Base-by-base conservation (phyloP, 225 moss, liverwort and hornwort genomes). In the Ulota crispa region DNA sequence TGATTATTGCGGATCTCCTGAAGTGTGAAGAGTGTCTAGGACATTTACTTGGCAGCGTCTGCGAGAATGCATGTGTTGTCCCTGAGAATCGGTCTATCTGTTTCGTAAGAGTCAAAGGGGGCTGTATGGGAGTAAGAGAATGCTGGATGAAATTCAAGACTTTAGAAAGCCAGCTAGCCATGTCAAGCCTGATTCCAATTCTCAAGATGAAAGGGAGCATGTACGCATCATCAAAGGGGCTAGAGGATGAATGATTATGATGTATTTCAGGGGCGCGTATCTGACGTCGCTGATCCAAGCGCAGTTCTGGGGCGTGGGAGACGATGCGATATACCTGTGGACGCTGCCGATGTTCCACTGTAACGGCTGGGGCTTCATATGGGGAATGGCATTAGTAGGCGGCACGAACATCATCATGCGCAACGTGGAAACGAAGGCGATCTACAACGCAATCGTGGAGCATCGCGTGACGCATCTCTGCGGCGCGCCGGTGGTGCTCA, bases 291-390 rank as follows among this genome's bases (percentile, higher is more conserved):
- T 94, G 32, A 89, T 89, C 66, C 72, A 85, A 64, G 85, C 88
- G 64, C 83, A 93, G 54, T 90, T 89, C 75, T 96, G 92, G 88
- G 87, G 85, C 27, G 86, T 94, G 87, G 77, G 65, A 42, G 78
- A 88, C 19, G 86, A 87, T 9, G 62, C 90, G 12, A 89, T 96
- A 6, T 93, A 86, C 82, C 64, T 96, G 7, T 96, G 95, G 95
- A 91, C 92, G 12, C 62, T 93, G 7, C 95, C 95, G 13, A 95
- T 95, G 95, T 95, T 92, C 63, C 95, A 95, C 82, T 90, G 89
- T 74, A 95, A 93, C 68, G 93, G 95, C 68, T 93, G 93, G 93
- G 88, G 91, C 72, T 95, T 93, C 70, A 81, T 91, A 9, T 95
- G 95, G 95, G 88, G 86, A 26, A 84, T 91, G 80, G 93, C 95